phyloP scores from a whole-genome alignment of 2,329 filamentous ascomycete species.

The Xylariaceae sp. region DNA sequence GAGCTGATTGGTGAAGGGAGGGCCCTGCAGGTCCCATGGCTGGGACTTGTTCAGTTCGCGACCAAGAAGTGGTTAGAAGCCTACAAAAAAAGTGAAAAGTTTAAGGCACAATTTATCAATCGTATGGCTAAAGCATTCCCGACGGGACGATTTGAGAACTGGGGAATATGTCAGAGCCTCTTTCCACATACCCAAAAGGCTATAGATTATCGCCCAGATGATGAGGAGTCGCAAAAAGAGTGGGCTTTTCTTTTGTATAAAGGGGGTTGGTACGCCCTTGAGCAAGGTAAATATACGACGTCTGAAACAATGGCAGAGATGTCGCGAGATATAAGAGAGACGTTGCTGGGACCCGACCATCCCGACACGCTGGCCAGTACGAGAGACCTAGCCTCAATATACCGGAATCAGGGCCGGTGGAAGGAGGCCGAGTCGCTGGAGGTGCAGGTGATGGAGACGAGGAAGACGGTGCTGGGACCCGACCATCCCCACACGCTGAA shows the following conservation, averaged over 20 bases:
- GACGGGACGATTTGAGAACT: conserved; percentile 27
- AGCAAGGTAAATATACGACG: conserved; percentile 2
- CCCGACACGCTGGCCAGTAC: not conserved
- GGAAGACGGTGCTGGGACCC: not conserved
- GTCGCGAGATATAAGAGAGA: not conserved
- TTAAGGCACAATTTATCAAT: conserved; percentile 27
- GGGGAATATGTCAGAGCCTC: conserved; percentile 10
- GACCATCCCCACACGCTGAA: not conserved
- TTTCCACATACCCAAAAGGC: conserved; percentile 8
- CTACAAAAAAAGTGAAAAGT: conserved; percentile 24
- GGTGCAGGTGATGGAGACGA: not conserved
- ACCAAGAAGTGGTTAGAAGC: conserved; percentile 33
- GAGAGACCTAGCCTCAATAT: not conserved
- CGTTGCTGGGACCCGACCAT: not conserved
- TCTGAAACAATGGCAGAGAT: conserved; percentile 1
- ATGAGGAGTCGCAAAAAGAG: conserved; percentile 10
- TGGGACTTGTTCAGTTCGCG: conserved; percentile 38
- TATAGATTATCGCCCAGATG: not conserved
- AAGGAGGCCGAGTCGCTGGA: not conserved
- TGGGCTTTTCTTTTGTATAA: conserved; percentile 17
- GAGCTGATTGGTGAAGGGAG: too few species aligned
- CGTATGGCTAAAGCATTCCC: conserved; percentile 28
- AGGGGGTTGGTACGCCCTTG: not conserved
- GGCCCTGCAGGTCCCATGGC: too few species aligned
- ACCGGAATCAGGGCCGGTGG: not conserved